Evolutionary conservation across 2,329 filamentous ascomycete species (phyloP).

Genomic region (Fusarium bactridioides): DNA sequence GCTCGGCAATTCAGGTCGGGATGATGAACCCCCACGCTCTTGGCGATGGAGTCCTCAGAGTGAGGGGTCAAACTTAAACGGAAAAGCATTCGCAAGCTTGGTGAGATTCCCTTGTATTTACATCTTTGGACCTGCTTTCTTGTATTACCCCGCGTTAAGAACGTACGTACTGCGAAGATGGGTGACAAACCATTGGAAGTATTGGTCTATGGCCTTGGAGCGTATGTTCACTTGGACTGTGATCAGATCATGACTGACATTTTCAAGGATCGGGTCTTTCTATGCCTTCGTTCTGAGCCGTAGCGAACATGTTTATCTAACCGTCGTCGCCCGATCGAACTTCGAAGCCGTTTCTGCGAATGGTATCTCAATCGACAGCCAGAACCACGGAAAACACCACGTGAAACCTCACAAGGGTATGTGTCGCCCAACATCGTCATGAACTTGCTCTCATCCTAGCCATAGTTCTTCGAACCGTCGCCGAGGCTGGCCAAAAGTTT

Average conservation of each 20-base stretch:
- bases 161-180: conserved; percentile 46
- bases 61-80: conserved; percentile 1
- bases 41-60: not conserved
- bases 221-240: conserved; percentile 48
- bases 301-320: conserved; percentile 56
- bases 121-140: not conserved
- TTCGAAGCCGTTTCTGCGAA: conserved; percentile 61
- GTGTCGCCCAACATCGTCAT: fast-evolving
- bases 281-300: conserved; percentile 63
- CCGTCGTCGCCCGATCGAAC: conserved; percentile 68
- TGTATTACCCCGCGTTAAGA: not conserved
- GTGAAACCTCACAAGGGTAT: conserved; percentile 56
- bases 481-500: conserved; percentile 20
- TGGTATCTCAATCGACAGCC: conserved; percentile 62
- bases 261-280: conserved; percentile 61
- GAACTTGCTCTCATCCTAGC: not conserved
- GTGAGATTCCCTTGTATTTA: not conserved
- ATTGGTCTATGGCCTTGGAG: conserved; percentile 61
- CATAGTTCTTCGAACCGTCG: conserved; percentile 21
- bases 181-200: conserved; percentile 40
- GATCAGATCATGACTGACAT: not conserved
- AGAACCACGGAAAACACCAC: conserved; percentile 62
- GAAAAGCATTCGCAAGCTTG: not conserved
- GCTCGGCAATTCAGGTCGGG: not conserved
- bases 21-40: not conserved